Percentiles rank a stretch among this genome's conserved stretches.
These are phyloP conservation scores for Aspergillus amoenus DNA, from an alignment of 2,329 filamentous ascomycete species.

Conservation along the genomic window DNA sequence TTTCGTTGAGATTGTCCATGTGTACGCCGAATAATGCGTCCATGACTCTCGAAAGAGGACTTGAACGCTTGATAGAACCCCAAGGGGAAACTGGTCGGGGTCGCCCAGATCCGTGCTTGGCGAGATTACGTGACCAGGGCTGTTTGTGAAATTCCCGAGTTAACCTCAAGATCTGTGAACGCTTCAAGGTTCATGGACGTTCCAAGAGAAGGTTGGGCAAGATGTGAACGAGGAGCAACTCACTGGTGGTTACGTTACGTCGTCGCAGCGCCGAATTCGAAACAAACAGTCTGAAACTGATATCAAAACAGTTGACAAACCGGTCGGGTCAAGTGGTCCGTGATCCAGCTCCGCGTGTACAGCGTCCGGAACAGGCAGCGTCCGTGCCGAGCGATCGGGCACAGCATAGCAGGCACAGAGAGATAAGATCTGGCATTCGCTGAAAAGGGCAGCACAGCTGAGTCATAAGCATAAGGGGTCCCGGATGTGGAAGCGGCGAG, in stretches of 20 bases:
- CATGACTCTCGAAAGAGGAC: background rate
- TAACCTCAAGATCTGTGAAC: too few species aligned
- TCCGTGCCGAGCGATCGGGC: constrained; percentile 9
- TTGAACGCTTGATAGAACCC: background rate
- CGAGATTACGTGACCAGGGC: background rate
- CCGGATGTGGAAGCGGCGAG: background rate
- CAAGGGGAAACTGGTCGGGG: background rate
- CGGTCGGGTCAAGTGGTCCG: too few species aligned
- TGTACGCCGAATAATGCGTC: background rate
- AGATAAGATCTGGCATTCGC: background rate
- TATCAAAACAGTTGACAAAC: too few species aligned
- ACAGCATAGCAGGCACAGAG: background rate
- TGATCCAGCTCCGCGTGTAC: too few species aligned
- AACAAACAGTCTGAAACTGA: too few species aligned
- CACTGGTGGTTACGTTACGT: too few species aligned
- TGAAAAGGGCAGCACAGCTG: background rate
- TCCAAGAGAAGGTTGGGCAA: too few species aligned
- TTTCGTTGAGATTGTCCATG: too few species aligned
- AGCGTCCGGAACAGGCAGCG: constrained; percentile 1
- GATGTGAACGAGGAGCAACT: too few species aligned
- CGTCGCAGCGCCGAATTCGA: too few species aligned
- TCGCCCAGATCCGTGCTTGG: background rate
- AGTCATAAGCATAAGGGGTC: background rate
- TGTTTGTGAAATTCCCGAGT: background rate
- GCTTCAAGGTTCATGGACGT: too few species aligned